Percentiles rank a stretch among this genome's conserved stretches.
Conservation (phyloP, 1,284 basidiomycete species). For the Cutaneotrichosporon sp. region DNA sequence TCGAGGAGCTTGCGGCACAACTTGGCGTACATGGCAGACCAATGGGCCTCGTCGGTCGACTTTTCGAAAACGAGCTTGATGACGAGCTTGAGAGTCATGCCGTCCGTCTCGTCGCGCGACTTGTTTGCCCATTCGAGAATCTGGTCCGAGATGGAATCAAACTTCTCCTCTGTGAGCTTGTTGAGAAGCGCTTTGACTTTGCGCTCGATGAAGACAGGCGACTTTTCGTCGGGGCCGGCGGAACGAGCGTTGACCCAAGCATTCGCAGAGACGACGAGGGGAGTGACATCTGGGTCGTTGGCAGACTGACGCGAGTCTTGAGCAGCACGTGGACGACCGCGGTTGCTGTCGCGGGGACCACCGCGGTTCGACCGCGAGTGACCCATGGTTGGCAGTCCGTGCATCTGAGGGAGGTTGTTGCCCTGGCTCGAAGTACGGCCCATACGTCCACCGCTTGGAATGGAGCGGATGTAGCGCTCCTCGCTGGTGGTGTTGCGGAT, state of each 20-base stretch:
- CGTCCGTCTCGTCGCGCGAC: conserved; percentile 87
- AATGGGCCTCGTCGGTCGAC: conserved; percentile 91
- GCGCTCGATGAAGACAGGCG: conserved; percentile 80
- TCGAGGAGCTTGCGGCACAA: conserved; percentile 93
- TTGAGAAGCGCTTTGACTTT: conserved; percentile 93
- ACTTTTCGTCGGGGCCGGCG: conserved; percentile 61
- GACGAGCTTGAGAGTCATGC: conserved; percentile 89
- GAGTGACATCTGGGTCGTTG: conserved; percentile 61
- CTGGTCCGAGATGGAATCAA: conserved; percentile 90
- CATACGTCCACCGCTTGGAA: conserved; percentile 53
- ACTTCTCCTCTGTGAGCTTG: conserved; percentile 96
- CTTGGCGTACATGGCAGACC: conserved; percentile 96
- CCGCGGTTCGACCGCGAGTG: conserved; percentile 27
- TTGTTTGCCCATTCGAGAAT: conserved; percentile 94
- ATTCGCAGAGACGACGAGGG: conserved; percentile 74
- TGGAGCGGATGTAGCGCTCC: conserved; percentile 61
- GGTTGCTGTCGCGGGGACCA: conserved; percentile 38
- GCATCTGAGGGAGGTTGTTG: conserved; percentile 9
- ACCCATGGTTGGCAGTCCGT: conserved; percentile 6
- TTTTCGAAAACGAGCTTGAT: conserved; percentile 96
- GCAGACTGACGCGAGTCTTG: conserved; percentile 30
- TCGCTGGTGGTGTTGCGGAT: conserved; percentile 60
- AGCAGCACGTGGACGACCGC: conserved; percentile 44
- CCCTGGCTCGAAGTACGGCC: conserved; percentile 53
- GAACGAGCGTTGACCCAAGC: conserved; percentile 66